Conservation (phyloP, 2,329 filamentous ascomycete species). For the Lachnellula subtilissima region DNA sequence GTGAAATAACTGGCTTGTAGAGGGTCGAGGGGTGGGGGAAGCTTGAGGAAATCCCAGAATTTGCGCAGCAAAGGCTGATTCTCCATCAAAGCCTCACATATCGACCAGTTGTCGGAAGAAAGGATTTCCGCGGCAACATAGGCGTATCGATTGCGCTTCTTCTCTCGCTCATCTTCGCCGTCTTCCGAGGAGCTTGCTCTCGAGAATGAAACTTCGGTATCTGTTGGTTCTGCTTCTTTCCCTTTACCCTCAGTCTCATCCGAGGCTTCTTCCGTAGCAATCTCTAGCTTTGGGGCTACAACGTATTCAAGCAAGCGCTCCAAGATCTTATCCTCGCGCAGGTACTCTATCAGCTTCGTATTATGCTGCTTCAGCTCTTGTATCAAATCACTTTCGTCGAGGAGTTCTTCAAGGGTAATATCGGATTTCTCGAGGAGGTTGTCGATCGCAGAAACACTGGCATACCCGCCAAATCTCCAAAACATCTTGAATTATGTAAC, state of each 20-base stretch:
- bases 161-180: conserved; percentile 74
- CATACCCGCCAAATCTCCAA: conserved; percentile 98
- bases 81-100: conserved; percentile 86
- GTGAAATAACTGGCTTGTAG: conserved; percentile 97
- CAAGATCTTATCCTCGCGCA: conserved; percentile 81
- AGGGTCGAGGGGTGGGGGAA: conserved; percentile 80
- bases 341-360: conserved; percentile 92
- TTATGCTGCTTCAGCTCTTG: conserved; percentile 99
- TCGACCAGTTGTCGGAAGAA: conserved; percentile 94
- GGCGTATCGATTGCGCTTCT: conserved; percentile 87
- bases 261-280: conserved; percentile 48
- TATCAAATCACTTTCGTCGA: conserved; percentile 93
- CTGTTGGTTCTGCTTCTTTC: conserved; percentile 45
- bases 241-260: conserved; percentile 44
- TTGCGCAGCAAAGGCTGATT: conserved; percentile 71
- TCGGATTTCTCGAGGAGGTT: conserved; percentile 93
- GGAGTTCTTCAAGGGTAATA: conserved; percentile 89
- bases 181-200: conserved; percentile 42
- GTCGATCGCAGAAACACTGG: conserved; percentile 94
- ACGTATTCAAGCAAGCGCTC: conserved; percentile 88
- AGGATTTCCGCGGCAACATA: conserved; percentile 91
- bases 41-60: conserved; percentile 88
- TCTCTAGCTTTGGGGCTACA: conserved; percentile 67
- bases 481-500: conserved; percentile 70
- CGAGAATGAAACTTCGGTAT: conserved; percentile 46